Percentiles rank a stretch among this genome's conserved stretches.
These are phyloP conservation scores for Ceratocystiopsis sp. DNA, from an alignment of 2,329 filamentous ascomycete genomes.

Conservation along the genomic window DNA sequence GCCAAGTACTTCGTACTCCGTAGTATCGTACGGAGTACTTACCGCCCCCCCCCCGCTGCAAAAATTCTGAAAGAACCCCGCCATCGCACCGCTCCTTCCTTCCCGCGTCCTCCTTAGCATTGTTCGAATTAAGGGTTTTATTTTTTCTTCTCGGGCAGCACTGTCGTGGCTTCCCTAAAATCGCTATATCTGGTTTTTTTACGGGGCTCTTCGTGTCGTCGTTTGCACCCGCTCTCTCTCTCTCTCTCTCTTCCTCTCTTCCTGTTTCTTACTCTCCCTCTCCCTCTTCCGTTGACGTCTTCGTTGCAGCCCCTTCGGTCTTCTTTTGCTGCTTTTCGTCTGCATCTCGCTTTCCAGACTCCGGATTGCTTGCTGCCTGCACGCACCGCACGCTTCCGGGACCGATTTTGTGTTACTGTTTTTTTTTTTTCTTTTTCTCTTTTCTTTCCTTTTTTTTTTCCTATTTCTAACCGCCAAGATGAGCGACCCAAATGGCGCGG, in stretches of 20 bases:
- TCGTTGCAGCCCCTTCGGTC: too few relatives aligned
- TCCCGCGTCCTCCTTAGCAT: too few relatives aligned
- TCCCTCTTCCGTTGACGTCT: background rate
- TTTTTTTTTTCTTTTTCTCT: background rate
- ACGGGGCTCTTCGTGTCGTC: background rate
- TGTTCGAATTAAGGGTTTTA: too few relatives aligned
- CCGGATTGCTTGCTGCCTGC: too few relatives aligned
- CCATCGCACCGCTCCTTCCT: slow-evolving; percentile 4
- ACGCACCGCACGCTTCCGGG: too few relatives aligned
- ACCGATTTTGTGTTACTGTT: too few relatives aligned
- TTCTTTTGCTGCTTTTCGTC: too few relatives aligned
- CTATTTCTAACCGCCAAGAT: slow-evolving; percentile 34
- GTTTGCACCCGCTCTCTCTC: background rate
- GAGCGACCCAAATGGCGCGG: slow-evolving; percentile 73
- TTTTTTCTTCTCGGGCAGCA: too few relatives aligned
- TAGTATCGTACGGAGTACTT: too few relatives aligned
- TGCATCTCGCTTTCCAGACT: too few relatives aligned
- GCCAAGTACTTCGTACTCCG: too few relatives aligned
- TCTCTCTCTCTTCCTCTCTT: background rate
- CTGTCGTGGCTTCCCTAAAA: slow-evolving; percentile 3
- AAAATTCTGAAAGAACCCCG: slow-evolving; percentile 4
- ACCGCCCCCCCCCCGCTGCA: too few relatives aligned
- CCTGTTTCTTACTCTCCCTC: background rate
- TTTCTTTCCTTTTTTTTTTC: background rate
- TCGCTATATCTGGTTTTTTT: background rate